phyloP scores from a whole-genome alignment of 495 filamentous ascomycete genomes.

The Penicillium goetzii region DNA sequence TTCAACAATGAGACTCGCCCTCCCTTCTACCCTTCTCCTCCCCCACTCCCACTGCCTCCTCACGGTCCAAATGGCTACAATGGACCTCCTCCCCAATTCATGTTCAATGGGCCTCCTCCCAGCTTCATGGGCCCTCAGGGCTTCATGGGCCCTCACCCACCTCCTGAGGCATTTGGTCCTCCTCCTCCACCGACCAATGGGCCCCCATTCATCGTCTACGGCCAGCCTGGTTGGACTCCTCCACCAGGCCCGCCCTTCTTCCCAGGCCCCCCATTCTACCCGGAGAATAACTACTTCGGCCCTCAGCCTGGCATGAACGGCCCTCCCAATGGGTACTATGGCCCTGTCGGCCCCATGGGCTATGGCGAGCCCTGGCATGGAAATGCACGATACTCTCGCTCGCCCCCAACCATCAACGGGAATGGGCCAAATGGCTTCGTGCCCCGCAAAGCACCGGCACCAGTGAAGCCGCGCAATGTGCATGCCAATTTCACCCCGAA shows the following conservation, averaged over 20 bases:
- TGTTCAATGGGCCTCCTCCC: neutral
- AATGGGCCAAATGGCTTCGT: neutral
- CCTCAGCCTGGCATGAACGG: neutral
- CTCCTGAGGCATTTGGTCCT: conserved; percentile 5
- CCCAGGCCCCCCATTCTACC: neutral
- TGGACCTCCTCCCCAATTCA: neutral
- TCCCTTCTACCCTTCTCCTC: conserved; percentile 1
- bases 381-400: neutral
- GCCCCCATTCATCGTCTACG: conserved; percentile 8
- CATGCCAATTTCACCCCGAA: neutral
- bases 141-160: neutral
- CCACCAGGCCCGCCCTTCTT: neutral
- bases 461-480: neutral
- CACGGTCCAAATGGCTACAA: neutral
- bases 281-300: neutral
- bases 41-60: neutral
- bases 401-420: neutral
- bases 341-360: neutral
- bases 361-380: neutral
- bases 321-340: conserved; percentile 5
- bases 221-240: conserved; percentile 1
- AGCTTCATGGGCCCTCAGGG: neutral
- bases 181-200: neutral
- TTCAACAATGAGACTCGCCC: conserved; percentile 1
- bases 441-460: neutral